A percentile compares a stretch with the other conserved stretches of the same genome.
These are phyloP conservation scores for Boletales sp. DNA, from an alignment of 768 basidiomycete species.

Conservation along the genomic window DNA sequence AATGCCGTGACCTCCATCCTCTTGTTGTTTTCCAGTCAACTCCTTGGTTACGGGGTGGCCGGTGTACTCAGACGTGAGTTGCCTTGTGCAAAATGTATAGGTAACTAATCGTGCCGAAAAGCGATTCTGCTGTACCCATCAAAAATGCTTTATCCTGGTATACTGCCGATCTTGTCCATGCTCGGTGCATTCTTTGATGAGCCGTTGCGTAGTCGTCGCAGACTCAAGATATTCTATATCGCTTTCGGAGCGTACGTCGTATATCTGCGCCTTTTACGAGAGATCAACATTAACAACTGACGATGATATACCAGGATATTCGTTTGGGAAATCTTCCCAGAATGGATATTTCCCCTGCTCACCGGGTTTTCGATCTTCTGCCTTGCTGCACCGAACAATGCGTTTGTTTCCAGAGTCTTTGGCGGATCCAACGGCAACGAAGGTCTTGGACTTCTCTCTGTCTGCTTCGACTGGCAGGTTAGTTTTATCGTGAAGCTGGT, in stretches of 20 bases:
- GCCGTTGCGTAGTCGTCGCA: conserved; percentile 35
- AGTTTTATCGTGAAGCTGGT: conserved; percentile 13
- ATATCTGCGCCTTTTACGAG: conserved; percentile 14
- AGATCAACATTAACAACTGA: conserved; percentile 3
- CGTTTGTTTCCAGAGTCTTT: conserved; percentile 52
- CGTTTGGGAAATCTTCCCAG: conserved; percentile 24
- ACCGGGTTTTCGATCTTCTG: conserved; percentile 63
- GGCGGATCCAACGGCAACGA: conserved; percentile 63
- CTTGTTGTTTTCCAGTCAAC: conserved; percentile 33
- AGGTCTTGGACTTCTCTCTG: conserved; percentile 55
- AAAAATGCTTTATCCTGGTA: conserved; percentile 41
- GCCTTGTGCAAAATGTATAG: neutral
- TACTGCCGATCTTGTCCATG: conserved; percentile 23
- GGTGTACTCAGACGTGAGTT: conserved; percentile 47
- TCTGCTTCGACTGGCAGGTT: conserved; percentile 61
- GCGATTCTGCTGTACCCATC: conserved; percentile 36
- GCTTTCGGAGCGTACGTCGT: conserved; percentile 29
- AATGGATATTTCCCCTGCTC: conserved; percentile 51
- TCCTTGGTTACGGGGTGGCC: conserved; percentile 52
- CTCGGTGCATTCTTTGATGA: conserved; percentile 41
- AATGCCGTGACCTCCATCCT: conserved; percentile 45
- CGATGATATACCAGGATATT: conserved; percentile 29
- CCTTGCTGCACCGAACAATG: conserved; percentile 47
- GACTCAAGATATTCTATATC: conserved; percentile 31
- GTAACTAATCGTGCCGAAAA: neutral